phyloP scores from a whole-genome alignment of 1,139 yeast species.

The Hanseniaspora gamundiae region DNA sequence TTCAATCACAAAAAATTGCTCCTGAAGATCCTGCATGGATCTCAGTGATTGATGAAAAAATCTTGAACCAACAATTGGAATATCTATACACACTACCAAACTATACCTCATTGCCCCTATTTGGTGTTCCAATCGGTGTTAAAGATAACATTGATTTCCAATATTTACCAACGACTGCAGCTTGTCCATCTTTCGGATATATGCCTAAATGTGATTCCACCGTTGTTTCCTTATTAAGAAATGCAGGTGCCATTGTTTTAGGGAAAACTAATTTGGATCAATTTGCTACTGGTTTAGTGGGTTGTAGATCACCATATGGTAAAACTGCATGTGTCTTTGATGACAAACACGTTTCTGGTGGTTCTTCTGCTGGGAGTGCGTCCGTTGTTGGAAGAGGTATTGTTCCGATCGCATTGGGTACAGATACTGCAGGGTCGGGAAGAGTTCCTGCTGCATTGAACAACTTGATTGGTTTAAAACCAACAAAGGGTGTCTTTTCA shows the following conservation, averaged over 20 bases:
- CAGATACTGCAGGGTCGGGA: slow-evolving; percentile 98
- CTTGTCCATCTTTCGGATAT: slow-evolving; percentile 76
- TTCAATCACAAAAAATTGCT: slow-evolving; percentile 34
- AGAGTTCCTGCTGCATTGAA: slow-evolving; percentile 96
- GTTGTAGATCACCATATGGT: slow-evolving; percentile 91
- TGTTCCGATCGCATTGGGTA: slow-evolving; percentile 81
- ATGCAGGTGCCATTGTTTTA: slow-evolving; percentile 78
- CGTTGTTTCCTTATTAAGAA: slow-evolving; percentile 54
- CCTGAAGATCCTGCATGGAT: slow-evolving; percentile 84
- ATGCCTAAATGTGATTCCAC: slow-evolving; percentile 60
- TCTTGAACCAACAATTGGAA: slow-evolving; percentile 66
- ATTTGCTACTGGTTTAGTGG: slow-evolving; percentile 94
- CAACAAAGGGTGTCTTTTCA: slow-evolving; percentile 78
- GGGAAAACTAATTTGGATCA: slow-evolving; percentile 94
- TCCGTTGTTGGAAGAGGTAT: slow-evolving; percentile 79
- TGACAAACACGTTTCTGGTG: slow-evolving; percentile 74
- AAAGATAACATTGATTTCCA: slow-evolving; percentile 89
- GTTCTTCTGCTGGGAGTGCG: slow-evolving; percentile 94
- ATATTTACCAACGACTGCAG: slow-evolving; percentile 82
- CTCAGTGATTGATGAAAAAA: slow-evolving; percentile 49
- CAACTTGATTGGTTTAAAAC: slow-evolving; percentile 83
- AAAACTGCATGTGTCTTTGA: slow-evolving; percentile 70
- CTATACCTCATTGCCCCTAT: slow-evolving; percentile 34
- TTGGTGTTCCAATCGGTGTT: slow-evolving; percentile 90
- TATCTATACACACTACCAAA: slow-evolving; percentile 51